Evolutionary conservation across 805 yeast genomes (phyloP), one percentile per base, ranked within the genome.

Genomic region (Kuraishia molischiana): DNA sequence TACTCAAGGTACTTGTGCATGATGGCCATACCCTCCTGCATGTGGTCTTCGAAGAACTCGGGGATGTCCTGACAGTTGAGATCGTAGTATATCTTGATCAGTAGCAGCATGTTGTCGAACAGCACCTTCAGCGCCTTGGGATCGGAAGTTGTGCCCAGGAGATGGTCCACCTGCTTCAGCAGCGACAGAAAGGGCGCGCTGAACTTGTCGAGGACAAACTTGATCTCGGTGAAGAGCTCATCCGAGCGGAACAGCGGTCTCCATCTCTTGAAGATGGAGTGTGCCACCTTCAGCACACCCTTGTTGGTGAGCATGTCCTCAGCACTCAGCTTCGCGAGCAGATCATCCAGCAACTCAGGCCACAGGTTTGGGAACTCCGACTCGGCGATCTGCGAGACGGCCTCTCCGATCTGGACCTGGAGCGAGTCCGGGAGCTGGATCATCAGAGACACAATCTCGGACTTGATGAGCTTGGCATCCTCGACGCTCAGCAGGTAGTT

Each of bases 51-150:
- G 55, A 92, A 92, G 54, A 90, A 92, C 59, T 89, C 98, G 1
- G 99, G 98, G 38, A 92, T 81, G 60, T 92, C 99, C 62, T 94
- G 98, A 60, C 97, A 90, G 58, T 92, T 92, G 51, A 92, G 74
- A 56, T 92, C 99, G 54, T 78, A 86, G 59, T 85, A 94, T 28
- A 94, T 74, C 54, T 92, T 90, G 26, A 82, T 59, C 38, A 89
- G 66, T 18, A 87, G 60, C 36, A 81, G 62, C 47, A 89, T 58
- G 40, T 82, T 84, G 24, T 83, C 90, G 47, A 86, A 73, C 33
- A 81, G 65, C 2, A 78, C 62, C 24, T 53, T 54, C 41, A 87
- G 63, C 0, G 74, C 74, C 39, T 66, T 67, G 53, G 81, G 67
- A 9, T 54, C 49, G 4, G 48, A 45, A 39, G 62, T 67, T 21